Evolutionary conservation across 2,329 filamentous ascomycete genomes (phyloP), one percentile per base, ranked within the genome.

Genomic region (Sporothrix schenckii): DNA sequence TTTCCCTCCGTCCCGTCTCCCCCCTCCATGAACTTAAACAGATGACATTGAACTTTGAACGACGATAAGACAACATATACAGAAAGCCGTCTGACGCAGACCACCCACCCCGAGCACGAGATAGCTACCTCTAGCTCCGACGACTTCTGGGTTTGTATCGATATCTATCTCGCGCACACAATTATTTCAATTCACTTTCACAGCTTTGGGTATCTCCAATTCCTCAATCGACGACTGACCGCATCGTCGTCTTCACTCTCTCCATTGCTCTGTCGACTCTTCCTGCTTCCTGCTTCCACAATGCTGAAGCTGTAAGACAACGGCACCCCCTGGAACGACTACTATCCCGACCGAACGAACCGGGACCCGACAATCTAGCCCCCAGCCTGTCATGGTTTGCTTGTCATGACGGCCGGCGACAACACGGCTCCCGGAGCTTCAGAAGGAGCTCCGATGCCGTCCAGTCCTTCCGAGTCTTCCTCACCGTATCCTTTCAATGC

Each of bases 341-440:
- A 24, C 34, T 13, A 5, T 44, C 27, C 54, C 54, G 34, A 60
- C 54, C 60, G n/a, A 16, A 16, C 44, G 14, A 30, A 30, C 60
- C 44, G 44, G 47, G 4, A 27, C 24, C 13, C 61, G 4, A 24
- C 21, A 39, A 21, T 52, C 19, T 30, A 21, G 19, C 27, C 52
- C 60, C 52, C 49, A 27, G 54, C 67, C 30, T 70, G 71, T 50
- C 71, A 72, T 72, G 71, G 66, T 47, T 16, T 44, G 71, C 70
- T 65, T 53, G 70, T 19, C 68, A 72, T 72, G 71, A 71, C 68
- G 49, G 53, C 71, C 50, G 71, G 69, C 70, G 71, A 72, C 71
- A 72, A 69, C 61, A 66, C 39, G 61, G 66, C 49, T 65, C n/a
- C 66, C 58, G 66, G 21, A 14, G 13, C 61, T 13, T 34, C 58